Base-by-base conservation (phyloP, 495 filamentous ascomycete species). In the Elasticomyces elasticus region DNA sequence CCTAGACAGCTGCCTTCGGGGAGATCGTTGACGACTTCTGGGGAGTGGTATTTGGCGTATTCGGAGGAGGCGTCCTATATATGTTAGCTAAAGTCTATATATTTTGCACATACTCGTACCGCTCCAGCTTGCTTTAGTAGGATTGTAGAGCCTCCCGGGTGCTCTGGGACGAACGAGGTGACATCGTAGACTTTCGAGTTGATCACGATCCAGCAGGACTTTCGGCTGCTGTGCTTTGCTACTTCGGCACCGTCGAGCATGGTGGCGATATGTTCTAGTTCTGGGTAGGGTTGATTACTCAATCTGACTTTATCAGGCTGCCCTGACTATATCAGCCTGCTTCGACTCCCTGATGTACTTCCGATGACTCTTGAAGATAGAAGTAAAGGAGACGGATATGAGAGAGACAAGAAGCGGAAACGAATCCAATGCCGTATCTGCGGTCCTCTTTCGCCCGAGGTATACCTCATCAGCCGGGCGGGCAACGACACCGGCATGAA, bases 61-160 rank as follows among this genome's bases (percentile, higher is more conserved):
- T 81, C 76, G 35, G 71, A 60, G n/a, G 84, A 83, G 17, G 85
- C 85, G 68, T 91, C 86, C 35, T 40, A 40, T 7, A 33, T 33
- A 40, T 40, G n/a, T n/a, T n/a, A 5, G 5, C 35, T 5, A n/a
- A 5, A 40, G 35, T 13, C 35, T 33, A n/a, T 12, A 3, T 40
- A 17, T 5, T 13, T 5, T 5, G 35, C 19, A 15, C 30, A 28
- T 68, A 71, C 26, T 2, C 35, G 15, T 15, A 40, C 35, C 35
- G 35, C 13, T 15, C 86, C 86, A 15, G 86, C 85, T 58, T 85
- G 76, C 56, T 77, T 75, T n/a, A 85, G 64, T 28, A 89, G 80
- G 6, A 85, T 80, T 79, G 42, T 56, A 30, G 35, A 40, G 30
- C 63, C 63, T 24, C 63, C 63, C 1, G 63, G 63, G 33, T 65